Percentiles rank a stretch among this genome's conserved stretches.
Evolutionary conservation across 306 rosid genomes (phyloP).

Genomic region (Fragaria ananassa): DNA sequence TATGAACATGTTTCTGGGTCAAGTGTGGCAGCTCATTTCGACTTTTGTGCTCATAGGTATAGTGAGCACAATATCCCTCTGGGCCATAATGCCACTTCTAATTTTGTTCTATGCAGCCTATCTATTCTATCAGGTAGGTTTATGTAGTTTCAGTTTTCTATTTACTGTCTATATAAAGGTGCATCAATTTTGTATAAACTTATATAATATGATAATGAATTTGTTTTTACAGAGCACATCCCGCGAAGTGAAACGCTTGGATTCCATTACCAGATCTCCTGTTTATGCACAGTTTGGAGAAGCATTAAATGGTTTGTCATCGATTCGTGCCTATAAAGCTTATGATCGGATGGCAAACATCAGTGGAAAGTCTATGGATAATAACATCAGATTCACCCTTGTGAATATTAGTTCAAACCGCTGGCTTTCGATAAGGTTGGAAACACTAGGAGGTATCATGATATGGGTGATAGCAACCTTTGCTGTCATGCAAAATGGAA

Average conservation of each 20-base stretch:
- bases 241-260: slow-evolving; percentile 87
- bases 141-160: neutral
- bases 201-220: neutral
- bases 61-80: slow-evolving; percentile 80
- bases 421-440: slow-evolving; percentile 40
- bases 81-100: slow-evolving; percentile 89
- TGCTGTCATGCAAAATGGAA: too few relatives aligned
- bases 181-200: neutral
- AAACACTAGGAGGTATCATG: too few relatives aligned
- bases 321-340: slow-evolving; percentile 78
- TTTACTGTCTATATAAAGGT: neutral
- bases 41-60: slow-evolving; percentile 79
- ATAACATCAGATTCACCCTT: slow-evolving; percentile 70
- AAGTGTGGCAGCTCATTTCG: slow-evolving; percentile 78
- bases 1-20: slow-evolving; percentile 53
- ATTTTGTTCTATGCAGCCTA: slow-evolving; percentile 75
- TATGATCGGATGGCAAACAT: slow-evolving; percentile 71
- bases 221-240: slow-evolving; percentile 55
- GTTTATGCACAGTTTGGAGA: slow-evolving; percentile 93
- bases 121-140: slow-evolving; percentile 72
- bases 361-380: slow-evolving; percentile 80
- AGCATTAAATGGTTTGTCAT: slow-evolving; percentile 74
- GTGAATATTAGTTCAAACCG: slow-evolving; percentile 59
- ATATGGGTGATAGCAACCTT: too few relatives aligned
- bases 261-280: slow-evolving; percentile 83